Evolutionary conservation across 2,329 filamentous ascomycete species (phyloP).

Genomic region (Furcasterigmium sp.): DNA sequence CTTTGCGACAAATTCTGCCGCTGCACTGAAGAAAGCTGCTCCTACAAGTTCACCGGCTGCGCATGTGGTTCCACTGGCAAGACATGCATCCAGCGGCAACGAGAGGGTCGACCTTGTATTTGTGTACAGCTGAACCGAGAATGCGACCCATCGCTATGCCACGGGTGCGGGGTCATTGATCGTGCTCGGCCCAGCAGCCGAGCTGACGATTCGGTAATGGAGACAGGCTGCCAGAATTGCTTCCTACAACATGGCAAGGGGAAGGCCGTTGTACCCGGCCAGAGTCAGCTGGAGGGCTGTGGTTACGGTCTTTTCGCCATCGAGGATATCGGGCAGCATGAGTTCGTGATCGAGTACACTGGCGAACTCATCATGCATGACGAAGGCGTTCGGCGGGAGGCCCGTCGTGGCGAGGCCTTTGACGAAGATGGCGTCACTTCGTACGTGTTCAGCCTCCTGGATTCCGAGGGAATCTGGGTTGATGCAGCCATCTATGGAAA

Average conservation of each 20-base stretch:
- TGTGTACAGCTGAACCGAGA: constrained; percentile 71
- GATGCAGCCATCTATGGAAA: constrained; percentile 76
- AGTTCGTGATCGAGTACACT: constrained; percentile 77
- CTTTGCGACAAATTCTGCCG: constrained; percentile 70
- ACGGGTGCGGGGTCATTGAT: constrained; percentile 62
- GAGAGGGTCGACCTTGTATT: constrained; percentile 56
- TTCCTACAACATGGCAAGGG: constrained; percentile 61
- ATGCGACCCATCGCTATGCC: constrained; percentile 74
- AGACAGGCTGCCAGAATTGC: constrained; percentile 66
- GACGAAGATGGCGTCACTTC: constrained; percentile 57
- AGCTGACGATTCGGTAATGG: constrained; percentile 50
- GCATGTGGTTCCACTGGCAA: constrained; percentile 57
- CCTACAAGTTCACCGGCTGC: constrained; percentile 62
- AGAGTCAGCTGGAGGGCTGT: constrained; percentile 61
- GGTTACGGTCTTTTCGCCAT: constrained; percentile 74
- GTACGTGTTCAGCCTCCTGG: constrained; percentile 58
- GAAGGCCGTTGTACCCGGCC: constrained; percentile 63
- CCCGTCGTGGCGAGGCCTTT: constrained; percentile 53
- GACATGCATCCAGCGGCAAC: constrained; percentile 50
- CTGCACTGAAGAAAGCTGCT: constrained; percentile 54
- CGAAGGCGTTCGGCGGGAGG: constrained; percentile 65
- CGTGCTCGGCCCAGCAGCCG: constrained; percentile 65
- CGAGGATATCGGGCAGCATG: constrained; percentile 59
- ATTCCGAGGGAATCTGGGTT: constrained; percentile 60
- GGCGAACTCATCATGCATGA: constrained; percentile 70